Base-by-base conservation (phyloP, 139 green algal species). In the Haematococcus lacustris region DNA sequence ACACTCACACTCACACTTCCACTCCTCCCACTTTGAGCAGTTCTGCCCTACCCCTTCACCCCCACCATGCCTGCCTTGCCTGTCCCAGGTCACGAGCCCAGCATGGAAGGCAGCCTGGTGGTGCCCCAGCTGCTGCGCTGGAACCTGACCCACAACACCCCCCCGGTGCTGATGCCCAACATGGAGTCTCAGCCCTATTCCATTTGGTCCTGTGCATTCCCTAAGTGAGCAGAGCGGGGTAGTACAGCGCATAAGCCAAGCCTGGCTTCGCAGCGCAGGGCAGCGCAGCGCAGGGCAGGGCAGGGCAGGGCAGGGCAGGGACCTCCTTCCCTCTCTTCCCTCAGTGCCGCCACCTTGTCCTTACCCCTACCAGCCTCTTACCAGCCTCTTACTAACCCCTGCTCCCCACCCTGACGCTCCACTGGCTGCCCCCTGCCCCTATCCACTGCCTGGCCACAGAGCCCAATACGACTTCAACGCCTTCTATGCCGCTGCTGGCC, bases 401-500 rank as follows among this genome's bases (percentile, higher is more conserved):
- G n/a, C n/a, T n/a, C n/a, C n/a, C n/a, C n/a, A n/a, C n/a, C n/a
- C n/a, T n/a, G n/a, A n/a, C n/a, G n/a, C n/a, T n/a, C n/a, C n/a
- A 53, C 9, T 9, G 9, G 43, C 43, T 53, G 9, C 17, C 9
- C 43, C 43, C 9, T 53, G 43, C 9, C 43, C 17, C 43, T 53
- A 17, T 51, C n/a, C 3, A 70, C n/a, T 38, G 26, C 37, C 6
- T n/a, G 26, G 3, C 34, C 38, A n/a, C 2, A 59, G 61, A 53
- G 13, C 69, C 3, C 68, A n/a, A 2, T 80, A 67, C 51, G 35
- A 28, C 51, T 69, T 73, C 70, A 80, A 80, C 64, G 4, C 28
- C 0, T 80, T 80, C 64, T 80, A 76, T 33, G 64, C 69, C 57
- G 74, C 74, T 33, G 74, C 74, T 1, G 74, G 74, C 2, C 74